Percentiles rank a stretch among this genome's conserved stretches.
Evolutionary conservation across 116 monocot genomes (phyloP).

Genomic region (Zostera marina): DNA sequence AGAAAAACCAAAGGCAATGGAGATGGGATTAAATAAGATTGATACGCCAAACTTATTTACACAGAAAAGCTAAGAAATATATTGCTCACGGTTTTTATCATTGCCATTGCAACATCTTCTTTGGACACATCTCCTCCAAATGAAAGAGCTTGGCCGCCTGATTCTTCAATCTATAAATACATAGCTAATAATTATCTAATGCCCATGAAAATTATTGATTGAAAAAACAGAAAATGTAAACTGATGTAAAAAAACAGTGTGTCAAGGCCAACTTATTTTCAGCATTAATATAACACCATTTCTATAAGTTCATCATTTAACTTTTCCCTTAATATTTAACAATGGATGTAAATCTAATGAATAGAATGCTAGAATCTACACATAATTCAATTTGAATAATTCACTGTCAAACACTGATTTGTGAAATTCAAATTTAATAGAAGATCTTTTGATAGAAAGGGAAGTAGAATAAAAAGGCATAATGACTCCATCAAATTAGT

Average conservation of each 20-base stretch:
- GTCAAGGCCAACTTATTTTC: too few relatives aligned
- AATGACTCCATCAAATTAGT: not conserved
- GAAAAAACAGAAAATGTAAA: not conserved
- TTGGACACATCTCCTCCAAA: constrained; percentile 97
- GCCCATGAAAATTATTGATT: not conserved
- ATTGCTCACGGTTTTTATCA: constrained; percentile 74
- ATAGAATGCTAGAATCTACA: too few relatives aligned
- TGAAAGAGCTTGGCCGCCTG: constrained; percentile 70
- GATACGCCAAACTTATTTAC: not conserved
- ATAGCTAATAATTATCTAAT: not conserved
- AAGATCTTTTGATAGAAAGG: not conserved
- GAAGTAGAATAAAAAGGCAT: not conserved
- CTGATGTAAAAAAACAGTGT: too few relatives aligned
- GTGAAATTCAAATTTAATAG: too few relatives aligned
- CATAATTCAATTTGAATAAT: too few relatives aligned
- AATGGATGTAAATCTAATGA: too few relatives aligned
- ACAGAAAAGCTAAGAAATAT: not conserved
- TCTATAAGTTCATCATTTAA: too few relatives aligned
- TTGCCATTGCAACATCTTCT: constrained; percentile 72
- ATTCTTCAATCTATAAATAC: constrained; percentile 54
- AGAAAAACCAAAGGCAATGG: constrained; percentile 11
- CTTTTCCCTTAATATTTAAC: too few relatives aligned
- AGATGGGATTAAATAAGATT: not conserved
- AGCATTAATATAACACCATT: too few relatives aligned
- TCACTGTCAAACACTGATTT: too few relatives aligned